A percentile compares a stretch with the other conserved stretches of the same genome.
These are phyloP conservation scores for Stephanodiscus minutulus DNA, from an alignment of 108 stramenopile genomes.

Conservation along the genomic window DNA sequence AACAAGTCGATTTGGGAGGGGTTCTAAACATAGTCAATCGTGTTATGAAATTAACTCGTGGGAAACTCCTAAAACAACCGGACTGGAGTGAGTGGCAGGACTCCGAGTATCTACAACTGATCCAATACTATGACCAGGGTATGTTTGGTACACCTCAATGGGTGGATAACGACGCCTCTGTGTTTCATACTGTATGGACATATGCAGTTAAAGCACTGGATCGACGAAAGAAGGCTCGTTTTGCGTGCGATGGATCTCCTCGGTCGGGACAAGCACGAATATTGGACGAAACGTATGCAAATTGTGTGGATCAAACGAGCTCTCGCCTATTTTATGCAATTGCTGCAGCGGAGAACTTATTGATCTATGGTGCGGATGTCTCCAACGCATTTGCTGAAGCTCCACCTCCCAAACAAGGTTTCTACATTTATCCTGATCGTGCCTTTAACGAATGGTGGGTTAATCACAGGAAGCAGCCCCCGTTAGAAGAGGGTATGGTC, in stretches of 20 bases:
- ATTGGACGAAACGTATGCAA: neutral
- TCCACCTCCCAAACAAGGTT: constrained; percentile 29
- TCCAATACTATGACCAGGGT: constrained; percentile 7
- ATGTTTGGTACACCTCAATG: constrained; percentile 9
- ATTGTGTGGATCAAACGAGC: constrained; percentile 1
- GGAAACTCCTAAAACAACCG: neutral
- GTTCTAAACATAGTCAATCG: neutral
- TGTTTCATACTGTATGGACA: constrained; percentile 4
- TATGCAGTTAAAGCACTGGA: constrained; percentile 2
- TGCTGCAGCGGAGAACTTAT: constrained; percentile 18
- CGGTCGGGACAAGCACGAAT: neutral
- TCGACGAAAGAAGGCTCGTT: constrained; percentile 10
- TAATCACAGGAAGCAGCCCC: constrained; percentile 5
- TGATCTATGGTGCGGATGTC: constrained; percentile 38
- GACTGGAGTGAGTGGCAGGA: constrained; percentile 15
- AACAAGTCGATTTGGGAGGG: neutral
- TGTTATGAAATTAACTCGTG: neutral
- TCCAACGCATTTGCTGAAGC: constrained; percentile 44
- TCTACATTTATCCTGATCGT: constrained; percentile 35
- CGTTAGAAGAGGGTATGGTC: constrained; percentile 21
- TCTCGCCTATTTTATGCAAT: constrained; percentile 23
- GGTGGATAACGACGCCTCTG: neutral
- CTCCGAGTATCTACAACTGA: constrained; percentile 2
- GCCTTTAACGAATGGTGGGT: constrained; percentile 38
- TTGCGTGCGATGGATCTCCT: neutral